Base-by-base conservation (phyloP, 1,139 yeast genomes). In the Magnusiomyces ingens region DNA sequence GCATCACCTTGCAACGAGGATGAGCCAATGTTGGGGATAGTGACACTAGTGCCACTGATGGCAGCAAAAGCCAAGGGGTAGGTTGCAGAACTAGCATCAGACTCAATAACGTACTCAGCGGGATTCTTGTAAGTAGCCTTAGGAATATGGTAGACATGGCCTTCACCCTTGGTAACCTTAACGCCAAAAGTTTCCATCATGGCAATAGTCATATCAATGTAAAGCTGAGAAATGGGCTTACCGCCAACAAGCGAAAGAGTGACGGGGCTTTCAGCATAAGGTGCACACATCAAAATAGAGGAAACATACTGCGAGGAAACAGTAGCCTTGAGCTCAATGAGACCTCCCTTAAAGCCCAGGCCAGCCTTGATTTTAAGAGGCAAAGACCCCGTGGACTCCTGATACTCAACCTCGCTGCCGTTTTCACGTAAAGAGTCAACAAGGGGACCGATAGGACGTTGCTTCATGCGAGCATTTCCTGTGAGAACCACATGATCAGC, bases 11-110 rank as follows among this genome's bases (percentile, higher is more conserved):
- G 99, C 59, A 93, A 75, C 1, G 98, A 91, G 45, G 85, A 74
- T 21, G 84, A 84, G 5, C 99, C 99, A 68, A 93, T 91, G 67
- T 90, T 93, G 56, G 99, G 99, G 61, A 93, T 79, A 1, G 96
- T 89, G 59, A 95, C 89, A 12, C 90, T 83, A 13, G 95, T 82
- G 36, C 98, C 98, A 1, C 96, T 90, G 74, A 93, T 75, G n/a
- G 99, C 99, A 56, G 99, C 99, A 72, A 86, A 88, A 0, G 99
- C 99, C 61, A 93, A 77, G 47, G 99, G 99, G 65, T 93, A 93
- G 12, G 99, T 94, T 1, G 99, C 98, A 19, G 97, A 88, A 26
- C 97, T 89, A n/a, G 99, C 99, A 71, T 93, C 99, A 11, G 96
- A 87, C 71, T 93, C 99, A 60, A 93, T 82, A 38, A 85, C 87